Evolutionary conservation across 352 stramenopile species (phyloP), one percentile per base, ranked within the genome.

Genomic region (Phytophthora constricta): DNA sequence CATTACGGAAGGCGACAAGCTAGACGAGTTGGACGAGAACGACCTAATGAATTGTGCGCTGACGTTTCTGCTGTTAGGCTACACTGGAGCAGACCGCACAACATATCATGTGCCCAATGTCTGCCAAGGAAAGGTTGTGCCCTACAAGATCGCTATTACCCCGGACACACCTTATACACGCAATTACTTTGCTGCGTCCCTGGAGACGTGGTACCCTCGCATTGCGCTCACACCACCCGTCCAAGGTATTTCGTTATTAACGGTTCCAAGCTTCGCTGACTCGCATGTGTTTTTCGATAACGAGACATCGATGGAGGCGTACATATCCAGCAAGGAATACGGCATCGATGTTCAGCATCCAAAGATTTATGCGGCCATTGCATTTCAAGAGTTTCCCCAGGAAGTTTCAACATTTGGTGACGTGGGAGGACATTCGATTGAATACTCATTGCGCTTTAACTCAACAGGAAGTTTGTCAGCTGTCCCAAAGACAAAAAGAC

Each of bases 71-170:
- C 48, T 87, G 10, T 58, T 90, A 4, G 83, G 83, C 0, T 81
- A 79, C 61, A 85, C 82, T 37, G 89, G 81, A 56, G 39, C 68
- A 0, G 56, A 78, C 7, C 47, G 64, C 1, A 67, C 45, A 13
- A 63, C 62, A 10, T 87, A 88, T 58, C 61, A 74, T 27, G 56
- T 89, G 0, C 86, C 86, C 0, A 34, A 39, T 11, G 73, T 74
- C 7, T 94, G 86, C 49, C 58, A 67, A 27, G 76, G 66, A 19
- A 84, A 79, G 43, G 61, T 94, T 54, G 67, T 90, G 5, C 84
- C 84, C 14, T 92, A 90, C 74, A 92, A 90, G 49, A 75, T 94
- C 42, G 82, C 80, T 4, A 88, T 94, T 50, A 78, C 84, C 2
- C 86, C 86, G 0, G 84, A 94, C 64, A 91, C 69, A 1, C 20